phyloP scores from a whole-genome alignment of 1,284 basidiomycete genomes.

The Boletus sp. region DNA sequence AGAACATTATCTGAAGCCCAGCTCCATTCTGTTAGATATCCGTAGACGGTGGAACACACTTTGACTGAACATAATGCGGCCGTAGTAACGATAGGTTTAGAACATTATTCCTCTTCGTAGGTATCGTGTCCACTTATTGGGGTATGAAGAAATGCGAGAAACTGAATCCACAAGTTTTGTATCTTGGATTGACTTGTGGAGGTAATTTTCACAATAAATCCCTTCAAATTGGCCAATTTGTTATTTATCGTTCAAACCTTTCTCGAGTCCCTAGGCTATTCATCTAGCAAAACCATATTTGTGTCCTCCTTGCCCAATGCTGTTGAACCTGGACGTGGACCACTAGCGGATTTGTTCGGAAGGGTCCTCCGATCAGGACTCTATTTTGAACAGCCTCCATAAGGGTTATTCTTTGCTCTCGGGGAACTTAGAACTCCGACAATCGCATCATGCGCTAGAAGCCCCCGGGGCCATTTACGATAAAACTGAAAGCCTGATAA shows the following conservation, averaged over 20 bases:
- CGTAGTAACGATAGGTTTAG: background rate
- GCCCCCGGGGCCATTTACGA: no score
- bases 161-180: background rate
- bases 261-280: no score
- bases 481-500: no score
- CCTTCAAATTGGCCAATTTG: background rate
- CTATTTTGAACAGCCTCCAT: no score
- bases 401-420: no score
- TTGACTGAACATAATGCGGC: conserved; percentile 17
- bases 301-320: background rate
- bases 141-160: background rate
- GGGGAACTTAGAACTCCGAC: no score
- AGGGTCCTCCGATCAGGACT: no score
- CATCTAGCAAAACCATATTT: background rate
- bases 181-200: no score
- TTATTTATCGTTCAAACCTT: no score
- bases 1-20: background rate
- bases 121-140: background rate
- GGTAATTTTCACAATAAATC: no score
- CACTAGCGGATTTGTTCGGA: background rate
- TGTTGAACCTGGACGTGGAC: background rate
- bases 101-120: background rate
- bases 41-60: conserved; percentile 27
- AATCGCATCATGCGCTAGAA: no score
- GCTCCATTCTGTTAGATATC: conserved; percentile 17